Evolutionary conservation across 2,329 filamentous ascomycete genomes (phyloP).

Genomic region (Pseudogymnoascus sp.): DNA sequence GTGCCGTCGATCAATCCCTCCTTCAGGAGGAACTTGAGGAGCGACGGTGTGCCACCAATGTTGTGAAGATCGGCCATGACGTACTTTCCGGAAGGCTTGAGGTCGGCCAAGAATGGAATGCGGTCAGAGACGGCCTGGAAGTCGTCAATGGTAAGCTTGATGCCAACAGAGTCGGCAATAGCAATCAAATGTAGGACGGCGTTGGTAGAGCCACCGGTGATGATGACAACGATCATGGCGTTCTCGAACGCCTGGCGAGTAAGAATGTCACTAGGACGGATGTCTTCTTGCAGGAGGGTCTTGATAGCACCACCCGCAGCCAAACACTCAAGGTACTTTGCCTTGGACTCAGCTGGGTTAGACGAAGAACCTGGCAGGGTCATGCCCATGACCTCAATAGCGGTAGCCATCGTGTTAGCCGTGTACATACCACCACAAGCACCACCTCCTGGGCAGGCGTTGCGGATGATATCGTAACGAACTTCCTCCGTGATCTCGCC

Average conservation of each 20-base stretch:
- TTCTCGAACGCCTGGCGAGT: constrained; percentile 76
- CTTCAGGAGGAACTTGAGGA: constrained; percentile 49
- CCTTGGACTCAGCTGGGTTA: constrained; percentile 64
- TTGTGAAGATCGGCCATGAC: constrained; percentile 50
- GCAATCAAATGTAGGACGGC: constrained; percentile 78
- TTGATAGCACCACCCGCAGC: constrained; percentile 64
- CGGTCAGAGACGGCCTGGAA: constrained; percentile 76
- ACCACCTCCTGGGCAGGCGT: constrained; percentile 78
- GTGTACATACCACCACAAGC: constrained; percentile 85
- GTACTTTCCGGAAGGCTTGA: constrained; percentile 67
- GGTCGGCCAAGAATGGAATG: constrained; percentile 69
- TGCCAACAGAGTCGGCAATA: constrained; percentile 70
- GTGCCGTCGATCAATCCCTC: constrained; percentile 50
- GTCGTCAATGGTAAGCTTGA: constrained; percentile 77
- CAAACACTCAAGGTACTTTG: constrained; percentile 65
- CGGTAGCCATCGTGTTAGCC: constrained; percentile 67
- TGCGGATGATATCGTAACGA: constrained; percentile 86
- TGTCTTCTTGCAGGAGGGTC: constrained; percentile 66
- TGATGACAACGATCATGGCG: constrained; percentile 74
- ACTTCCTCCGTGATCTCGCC: constrained; percentile 86
- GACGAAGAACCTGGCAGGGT: constrained; percentile 76
- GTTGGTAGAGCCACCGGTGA: constrained; percentile 78
- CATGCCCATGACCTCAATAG: constrained; percentile 66
- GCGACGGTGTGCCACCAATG: constrained; percentile 48
- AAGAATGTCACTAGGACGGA: constrained; percentile 68